Base-by-base conservation (phyloP, 768 basidiomycete genomes). In the Calocera viscosa region DNA sequence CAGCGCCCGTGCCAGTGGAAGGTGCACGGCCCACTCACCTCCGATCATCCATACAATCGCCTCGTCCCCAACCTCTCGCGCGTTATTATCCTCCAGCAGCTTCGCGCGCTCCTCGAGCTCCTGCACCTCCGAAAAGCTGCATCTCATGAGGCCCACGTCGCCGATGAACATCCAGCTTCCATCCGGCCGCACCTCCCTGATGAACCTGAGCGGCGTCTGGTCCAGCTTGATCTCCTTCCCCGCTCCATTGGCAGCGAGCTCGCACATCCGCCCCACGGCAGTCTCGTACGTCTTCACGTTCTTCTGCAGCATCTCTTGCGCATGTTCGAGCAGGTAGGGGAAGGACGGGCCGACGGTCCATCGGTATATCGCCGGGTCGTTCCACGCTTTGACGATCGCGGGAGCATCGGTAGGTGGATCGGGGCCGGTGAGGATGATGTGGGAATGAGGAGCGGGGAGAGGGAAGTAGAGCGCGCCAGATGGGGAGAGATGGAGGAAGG, bases 381-480 rank as follows among this genome's bases (percentile, higher is more conserved):
- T 86, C 70, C 86, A 70, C 67, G 78, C 71, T 0, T 76, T 69
- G 8, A 78, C 69, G n/a, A 79, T 67, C 7, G 70, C 65, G 26
- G 77, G 73, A 10, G 74, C 78, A 69, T 86, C 84, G 40, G 73
- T 74, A 19, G 24, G 26, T 3, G 43, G 19, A 22, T 26, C 24
- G 17, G 83, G 83, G n/a, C 86, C 81, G 7, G 85, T 87, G 41
- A 87, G 68, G 67, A 87, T 81, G 69, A 87, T 82, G 67, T 77
- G 77, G 53, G 82, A 78, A 65, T 79, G 77, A 40, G 84, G 84
- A 41, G 74, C 69, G 1, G 79, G 76, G 24, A 88, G 78, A 12
- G 81, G 82, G 19, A 87, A 78, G 73, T 83, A 87, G 0, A 80
- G 81, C 69, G 86, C 84, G 5, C 30, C 30, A 16, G 53, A 16